Percentiles rank a stretch among this genome's conserved stretches.
phyloP scores from a whole-genome alignment of 495 filamentous ascomycete genomes.

The Neurospora sp. region DNA sequence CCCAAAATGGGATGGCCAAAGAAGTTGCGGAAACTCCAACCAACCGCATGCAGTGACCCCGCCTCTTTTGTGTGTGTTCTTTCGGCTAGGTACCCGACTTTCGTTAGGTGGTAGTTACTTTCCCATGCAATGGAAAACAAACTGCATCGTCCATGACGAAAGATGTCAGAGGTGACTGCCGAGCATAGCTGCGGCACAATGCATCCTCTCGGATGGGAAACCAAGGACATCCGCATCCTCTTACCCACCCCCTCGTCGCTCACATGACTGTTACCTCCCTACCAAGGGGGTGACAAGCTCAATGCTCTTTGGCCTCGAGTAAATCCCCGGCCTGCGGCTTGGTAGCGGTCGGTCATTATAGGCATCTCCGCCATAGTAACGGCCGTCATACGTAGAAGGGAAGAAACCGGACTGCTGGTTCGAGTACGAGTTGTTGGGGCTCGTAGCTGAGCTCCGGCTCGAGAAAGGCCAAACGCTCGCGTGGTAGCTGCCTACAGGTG shows the following conservation, averaged over 20 bases:
- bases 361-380: constrained; percentile 23
- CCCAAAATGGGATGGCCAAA: background rate
- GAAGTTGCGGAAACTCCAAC: too few species aligned
- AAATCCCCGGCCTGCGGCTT: constrained; percentile 29
- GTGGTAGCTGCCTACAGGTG: constrained; percentile 16
- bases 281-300: constrained; percentile 41
- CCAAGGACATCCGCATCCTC: background rate
- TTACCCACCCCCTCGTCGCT: background rate
- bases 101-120: background rate
- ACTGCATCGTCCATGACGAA: background rate
- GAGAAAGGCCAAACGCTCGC: constrained; percentile 33
- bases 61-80: too few species aligned
- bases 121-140: background rate
- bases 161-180: background rate
- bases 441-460: constrained; percentile 32
- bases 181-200: background rate
- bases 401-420: constrained; percentile 25
- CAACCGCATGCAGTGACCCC: too few species aligned
- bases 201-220: background rate
- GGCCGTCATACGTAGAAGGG: constrained; percentile 38
- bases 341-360: constrained; percentile 37
- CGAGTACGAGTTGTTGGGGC: constrained; percentile 37
- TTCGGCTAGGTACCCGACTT: too few species aligned
- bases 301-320: constrained; percentile 42
- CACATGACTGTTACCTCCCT: constrained; percentile 23